These are phyloP conservation scores for Nematocida major DNA, from an alignment of 371 early-diverging fungal species.

Conservation along the genomic window DNA sequence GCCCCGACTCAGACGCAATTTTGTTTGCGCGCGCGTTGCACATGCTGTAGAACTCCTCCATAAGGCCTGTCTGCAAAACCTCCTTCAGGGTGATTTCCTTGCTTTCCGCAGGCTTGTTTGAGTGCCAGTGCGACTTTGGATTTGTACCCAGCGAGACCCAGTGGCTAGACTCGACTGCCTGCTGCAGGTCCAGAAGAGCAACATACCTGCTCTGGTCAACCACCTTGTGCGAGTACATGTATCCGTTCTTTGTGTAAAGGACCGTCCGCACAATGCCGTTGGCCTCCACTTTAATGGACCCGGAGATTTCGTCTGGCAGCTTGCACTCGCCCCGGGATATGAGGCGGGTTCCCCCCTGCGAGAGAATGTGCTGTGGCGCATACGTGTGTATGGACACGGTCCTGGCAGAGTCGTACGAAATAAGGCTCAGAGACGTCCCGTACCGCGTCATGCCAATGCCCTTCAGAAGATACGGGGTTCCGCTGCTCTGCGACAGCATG, in stretches of 20 bases:
- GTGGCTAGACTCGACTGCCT: neutral
- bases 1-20: neutral
- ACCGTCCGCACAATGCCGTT: neutral
- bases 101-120: constrained; percentile 41
- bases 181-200: constrained; percentile 30
- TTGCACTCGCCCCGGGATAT: constrained; percentile 54
- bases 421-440: neutral
- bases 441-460: constrained; percentile 6
- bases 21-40: neutral
- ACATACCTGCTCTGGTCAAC: constrained; percentile 30
- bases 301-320: constrained; percentile 23
- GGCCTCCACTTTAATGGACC: neutral
- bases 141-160: constrained; percentile 20
- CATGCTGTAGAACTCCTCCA: constrained; percentile 38
- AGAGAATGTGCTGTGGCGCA: constrained; percentile 57
- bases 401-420: constrained; percentile 24
- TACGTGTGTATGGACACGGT: constrained; percentile 56
- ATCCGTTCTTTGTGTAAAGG: constrained; percentile 35
- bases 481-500: constrained; percentile 66
- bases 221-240: constrained; percentile 41
- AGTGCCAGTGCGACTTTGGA: constrained; percentile 25
- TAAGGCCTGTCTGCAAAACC: constrained; percentile 19
- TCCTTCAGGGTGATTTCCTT: constrained; percentile 44
- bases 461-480: neutral
- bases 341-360: constrained; percentile 55